Conservation (phyloP, 805 yeast genomes). For the Sporopachydermia quercuum region DNA sequence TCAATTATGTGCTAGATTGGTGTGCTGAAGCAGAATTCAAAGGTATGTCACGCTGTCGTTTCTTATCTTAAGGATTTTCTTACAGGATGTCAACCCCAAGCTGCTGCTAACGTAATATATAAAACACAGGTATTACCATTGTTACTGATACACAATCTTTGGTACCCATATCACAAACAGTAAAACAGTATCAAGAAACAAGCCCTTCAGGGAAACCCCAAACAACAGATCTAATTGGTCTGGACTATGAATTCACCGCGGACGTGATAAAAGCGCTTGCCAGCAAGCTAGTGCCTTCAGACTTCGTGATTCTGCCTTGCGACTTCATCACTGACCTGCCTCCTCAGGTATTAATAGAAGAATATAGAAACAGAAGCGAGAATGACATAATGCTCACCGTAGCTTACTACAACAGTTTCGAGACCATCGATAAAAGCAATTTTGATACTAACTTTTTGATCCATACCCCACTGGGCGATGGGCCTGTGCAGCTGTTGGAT, state of each 20-base stretch:
- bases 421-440: conserved; percentile 64
- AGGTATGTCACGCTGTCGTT: conserved; percentile 11
- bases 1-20: conserved; percentile 83
- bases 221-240: no score
- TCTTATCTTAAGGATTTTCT: conserved; percentile 5
- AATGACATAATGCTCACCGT: conserved; percentile 60
- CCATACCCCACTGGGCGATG: conserved; percentile 19
- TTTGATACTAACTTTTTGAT: conserved; percentile 14
- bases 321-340: conserved; percentile 89
- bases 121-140: conserved; percentile 35
- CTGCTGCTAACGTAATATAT: no score
- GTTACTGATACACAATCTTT: conserved; percentile 36
- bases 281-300: conserved; percentile 21
- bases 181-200: conserved; percentile 21
- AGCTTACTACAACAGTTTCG: conserved; percentile 61
- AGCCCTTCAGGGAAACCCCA: no score
- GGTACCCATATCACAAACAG: conserved; percentile 31
- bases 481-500: conserved; percentile 45
- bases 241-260: conserved; percentile 46
- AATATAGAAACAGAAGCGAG: conserved; percentile 57
- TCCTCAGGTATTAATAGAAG: conserved; percentile 76
- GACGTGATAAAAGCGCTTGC: conserved; percentile 37
- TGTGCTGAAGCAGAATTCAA: conserved; percentile 76
- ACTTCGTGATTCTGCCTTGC: conserved; percentile 80
- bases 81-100: no score